Conservation (phyloP, 1,139 yeast genomes). For the Zygoascus meyerae region DNA sequence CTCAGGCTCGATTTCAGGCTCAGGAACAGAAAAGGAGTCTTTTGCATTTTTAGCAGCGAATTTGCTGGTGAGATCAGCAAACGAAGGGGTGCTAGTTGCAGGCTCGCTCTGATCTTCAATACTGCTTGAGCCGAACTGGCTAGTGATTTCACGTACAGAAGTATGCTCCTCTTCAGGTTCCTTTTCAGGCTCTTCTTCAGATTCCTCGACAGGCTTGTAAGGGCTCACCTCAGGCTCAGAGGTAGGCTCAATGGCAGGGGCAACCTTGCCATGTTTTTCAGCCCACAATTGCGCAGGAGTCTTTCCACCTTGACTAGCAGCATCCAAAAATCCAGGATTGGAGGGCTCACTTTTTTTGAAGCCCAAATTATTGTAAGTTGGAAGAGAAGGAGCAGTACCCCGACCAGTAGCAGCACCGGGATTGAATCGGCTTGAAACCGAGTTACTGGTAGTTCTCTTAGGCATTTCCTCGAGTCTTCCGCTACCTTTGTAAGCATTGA, state of each 20-base stretch:
- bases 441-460: slow-evolving; percentile 50
- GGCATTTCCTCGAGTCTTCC: slow-evolving; percentile 56
- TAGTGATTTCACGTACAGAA: slow-evolving; percentile 13
- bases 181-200: slow-evolving; percentile 12
- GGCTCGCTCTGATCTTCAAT: slow-evolving; percentile 11
- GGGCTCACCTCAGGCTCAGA: slow-evolving; percentile 19
- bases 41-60: slow-evolving; percentile 18
- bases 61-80: slow-evolving; percentile 22
- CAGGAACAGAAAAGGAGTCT: slow-evolving; percentile 13
- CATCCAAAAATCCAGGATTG: slow-evolving; percentile 60
- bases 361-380: slow-evolving; percentile 48
- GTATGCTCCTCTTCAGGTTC: slow-evolving; percentile 12
- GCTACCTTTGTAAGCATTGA: slow-evolving; percentile 23
- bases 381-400: slow-evolving; percentile 34
- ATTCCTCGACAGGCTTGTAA: slow-evolving; percentile 14
- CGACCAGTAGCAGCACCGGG: slow-evolving; percentile 25
- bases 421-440: slow-evolving; percentile 49
- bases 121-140: slow-evolving; percentile 11
- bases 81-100: slow-evolving; percentile 11
- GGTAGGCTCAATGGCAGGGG: slow-evolving; percentile 14
- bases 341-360: slow-evolving; percentile 39
- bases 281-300: slow-evolving; percentile 98
- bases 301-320: slow-evolving; percentile 70
- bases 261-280: slow-evolving; percentile 63
- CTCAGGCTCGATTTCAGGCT: slow-evolving; percentile 20